These are phyloP conservation scores for Apiotrichum mycotoxinovorans DNA, from an alignment of 1,284 basidiomycete species.

Conservation along the genomic window DNA sequence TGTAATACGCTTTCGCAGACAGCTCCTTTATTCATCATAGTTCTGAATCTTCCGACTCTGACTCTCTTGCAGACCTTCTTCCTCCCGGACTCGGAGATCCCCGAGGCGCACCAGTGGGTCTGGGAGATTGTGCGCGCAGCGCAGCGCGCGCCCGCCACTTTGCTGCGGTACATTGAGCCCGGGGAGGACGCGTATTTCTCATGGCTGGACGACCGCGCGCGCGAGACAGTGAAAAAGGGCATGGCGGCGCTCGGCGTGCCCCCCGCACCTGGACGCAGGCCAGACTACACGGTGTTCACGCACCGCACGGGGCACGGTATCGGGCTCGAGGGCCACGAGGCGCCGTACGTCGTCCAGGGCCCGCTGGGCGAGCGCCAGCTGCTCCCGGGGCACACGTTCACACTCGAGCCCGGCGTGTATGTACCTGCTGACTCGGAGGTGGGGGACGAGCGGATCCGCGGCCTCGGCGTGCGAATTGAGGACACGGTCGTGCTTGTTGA, in stretches of 20 bases:
- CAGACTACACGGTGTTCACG: constrained; percentile 61
- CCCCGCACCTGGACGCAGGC: constrained; percentile 37
- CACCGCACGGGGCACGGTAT: constrained; percentile 71
- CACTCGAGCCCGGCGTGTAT: constrained; percentile 79
- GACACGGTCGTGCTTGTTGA: constrained; percentile 71
- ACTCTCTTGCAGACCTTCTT: constrained; percentile 69
- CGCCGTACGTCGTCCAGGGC: constrained; percentile 71
- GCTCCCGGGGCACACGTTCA: constrained; percentile 67
- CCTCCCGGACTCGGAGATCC: constrained; percentile 59
- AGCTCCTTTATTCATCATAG: no score
- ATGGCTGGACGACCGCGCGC: constrained; percentile 65
- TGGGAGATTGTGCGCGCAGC: constrained; percentile 68
- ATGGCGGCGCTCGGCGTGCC: constrained; percentile 35
- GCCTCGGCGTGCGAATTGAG: constrained; percentile 74
- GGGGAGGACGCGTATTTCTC: constrained; percentile 52
- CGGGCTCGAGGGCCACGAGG: constrained; percentile 75
- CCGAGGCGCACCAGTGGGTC: constrained; percentile 57
- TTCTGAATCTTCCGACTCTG: no score
- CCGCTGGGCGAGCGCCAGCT: constrained; percentile 50
- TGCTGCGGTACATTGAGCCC: constrained; percentile 34
- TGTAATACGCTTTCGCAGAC: no score
- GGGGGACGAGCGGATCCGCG: constrained; percentile 51
- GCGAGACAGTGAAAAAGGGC: constrained; percentile 56
- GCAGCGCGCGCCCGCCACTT: constrained; percentile 56
- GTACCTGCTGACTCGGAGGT: constrained; percentile 49